These are phyloP conservation scores for Mycena alexandri DNA, from an alignment of 768 basidiomycete species.

Conservation along the genomic window DNA sequence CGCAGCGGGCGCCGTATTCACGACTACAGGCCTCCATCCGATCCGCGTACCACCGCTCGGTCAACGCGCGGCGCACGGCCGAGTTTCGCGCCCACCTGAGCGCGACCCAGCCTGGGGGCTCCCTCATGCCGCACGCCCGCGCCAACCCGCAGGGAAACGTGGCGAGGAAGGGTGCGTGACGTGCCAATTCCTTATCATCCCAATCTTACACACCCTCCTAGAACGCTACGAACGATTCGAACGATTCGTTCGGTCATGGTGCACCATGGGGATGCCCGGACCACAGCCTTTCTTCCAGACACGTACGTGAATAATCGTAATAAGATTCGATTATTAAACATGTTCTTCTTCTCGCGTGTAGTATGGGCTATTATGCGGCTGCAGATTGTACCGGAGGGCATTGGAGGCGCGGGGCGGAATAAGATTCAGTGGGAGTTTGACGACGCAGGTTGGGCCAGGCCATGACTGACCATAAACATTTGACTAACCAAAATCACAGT, in stretches of 20 bases:
- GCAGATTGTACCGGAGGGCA: constrained; percentile 81
- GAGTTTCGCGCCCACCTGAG: constrained; percentile 89
- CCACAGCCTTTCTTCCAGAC: constrained; percentile 89
- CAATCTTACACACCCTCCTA: constrained; percentile 36
- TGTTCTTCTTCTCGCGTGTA: constrained; percentile 41
- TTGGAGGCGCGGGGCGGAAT: constrained; percentile 83
- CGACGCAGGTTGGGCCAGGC: constrained; percentile 63
- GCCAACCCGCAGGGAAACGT: constrained; percentile 70
- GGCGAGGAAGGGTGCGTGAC: constrained; percentile 73
- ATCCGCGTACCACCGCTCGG: constrained; percentile 85
- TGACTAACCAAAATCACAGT: constrained; percentile 50
- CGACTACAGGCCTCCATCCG: constrained; percentile 89
- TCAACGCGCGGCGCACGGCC: constrained; percentile 80
- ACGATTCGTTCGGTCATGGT: constrained; percentile 85
- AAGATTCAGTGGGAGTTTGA: constrained; percentile 92
- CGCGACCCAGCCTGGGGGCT: constrained; percentile 84
- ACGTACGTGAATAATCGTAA: constrained; percentile 50
- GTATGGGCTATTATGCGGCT: constrained; percentile 86
- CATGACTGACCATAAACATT: too few relatives aligned
- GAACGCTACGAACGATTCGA: constrained; percentile 83
- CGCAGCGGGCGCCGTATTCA: constrained; percentile 89
- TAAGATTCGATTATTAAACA: constrained; percentile 14
- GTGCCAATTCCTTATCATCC: constrained; percentile 21
- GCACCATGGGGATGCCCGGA: constrained; percentile 88
- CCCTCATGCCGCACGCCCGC: constrained; percentile 80